phyloP scores from a whole-genome alignment of 352 stramenopile genomes.

The Phytopythium mirpurense region DNA sequence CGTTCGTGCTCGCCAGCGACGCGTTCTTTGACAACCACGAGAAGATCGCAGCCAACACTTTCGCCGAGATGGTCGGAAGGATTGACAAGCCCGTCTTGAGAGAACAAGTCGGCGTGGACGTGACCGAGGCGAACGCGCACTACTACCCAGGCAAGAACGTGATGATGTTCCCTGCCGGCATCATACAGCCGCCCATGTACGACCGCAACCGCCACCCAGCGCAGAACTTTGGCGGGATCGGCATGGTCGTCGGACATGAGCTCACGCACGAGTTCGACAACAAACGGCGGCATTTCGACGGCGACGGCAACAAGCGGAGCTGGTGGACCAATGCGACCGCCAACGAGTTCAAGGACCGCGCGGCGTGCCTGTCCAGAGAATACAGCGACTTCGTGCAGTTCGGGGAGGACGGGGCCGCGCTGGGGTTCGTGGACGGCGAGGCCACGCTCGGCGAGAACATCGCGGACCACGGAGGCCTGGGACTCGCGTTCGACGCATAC shows the following conservation, averaged over 20 bases:
- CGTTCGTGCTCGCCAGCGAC: slow-evolving; percentile 16
- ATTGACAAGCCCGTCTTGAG: slow-evolving; percentile 43
- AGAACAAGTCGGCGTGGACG: slow-evolving; percentile 79
- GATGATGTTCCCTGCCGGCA: slow-evolving; percentile 92
- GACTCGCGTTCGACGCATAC: slow-evolving; percentile 39
- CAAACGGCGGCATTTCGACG: slow-evolving; percentile 81
- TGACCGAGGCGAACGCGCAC: slow-evolving; percentile 88
- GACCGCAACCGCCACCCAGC: slow-evolving; percentile 56
- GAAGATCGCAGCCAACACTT: slow-evolving; percentile 23
- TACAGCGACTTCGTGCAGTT: slow-evolving; percentile 37
- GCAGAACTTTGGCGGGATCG: slow-evolving; percentile 90
- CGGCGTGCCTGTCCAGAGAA: slow-evolving; percentile 46
- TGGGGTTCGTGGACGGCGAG: slow-evolving; percentile 51
- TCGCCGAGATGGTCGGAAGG: slow-evolving; percentile 16
- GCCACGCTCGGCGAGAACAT: slow-evolving; percentile 73
- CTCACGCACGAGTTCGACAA: slow-evolving; percentile 94
- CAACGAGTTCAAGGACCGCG: slow-evolving; percentile 56
- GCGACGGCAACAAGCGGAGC: slow-evolving; percentile 81
- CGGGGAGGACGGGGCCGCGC: slow-evolving; percentile 18
- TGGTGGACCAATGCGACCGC: slow-evolving; percentile 87
- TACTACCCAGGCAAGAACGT: slow-evolving; percentile 65
- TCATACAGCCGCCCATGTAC: slow-evolving; percentile 92
- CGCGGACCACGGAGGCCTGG: slow-evolving; percentile 66
- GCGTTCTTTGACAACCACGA: slow-evolving; percentile 51
- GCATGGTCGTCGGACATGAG: slow-evolving; percentile 90